Evolutionary conservation across 2,329 filamentous ascomycete species (phyloP).

Genomic region (Hymenoscyphus fructigenus): DNA sequence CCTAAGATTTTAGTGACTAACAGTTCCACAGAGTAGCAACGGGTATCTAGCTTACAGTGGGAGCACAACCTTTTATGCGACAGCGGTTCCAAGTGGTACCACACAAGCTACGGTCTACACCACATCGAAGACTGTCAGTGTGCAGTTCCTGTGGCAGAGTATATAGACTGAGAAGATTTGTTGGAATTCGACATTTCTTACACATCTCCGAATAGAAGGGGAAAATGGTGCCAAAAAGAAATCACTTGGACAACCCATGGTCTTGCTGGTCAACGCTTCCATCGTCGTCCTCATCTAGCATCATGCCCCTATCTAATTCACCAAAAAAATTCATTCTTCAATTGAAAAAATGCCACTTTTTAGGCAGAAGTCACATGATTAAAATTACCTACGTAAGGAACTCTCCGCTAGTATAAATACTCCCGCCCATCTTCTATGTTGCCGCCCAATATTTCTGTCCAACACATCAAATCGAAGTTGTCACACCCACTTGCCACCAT

Average conservation of each 20-base stretch:
- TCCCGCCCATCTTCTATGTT: not conserved
- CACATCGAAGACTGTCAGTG: conserved; percentile 27
- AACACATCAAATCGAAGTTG: not conserved
- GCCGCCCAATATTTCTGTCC: not conserved
- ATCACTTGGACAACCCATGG: not conserved
- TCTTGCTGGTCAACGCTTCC: conserved; percentile 33
- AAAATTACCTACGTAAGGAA: not conserved
- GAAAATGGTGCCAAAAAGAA: conserved; percentile 13
- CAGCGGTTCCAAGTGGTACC: conserved; percentile 34
- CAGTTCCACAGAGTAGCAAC: conserved; percentile 16
- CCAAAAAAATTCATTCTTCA: not conserved
- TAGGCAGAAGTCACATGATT: not conserved
- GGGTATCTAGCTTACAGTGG: conserved; percentile 33
- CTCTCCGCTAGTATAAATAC: not conserved
- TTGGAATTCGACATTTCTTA: not conserved
- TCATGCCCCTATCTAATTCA: not conserved
- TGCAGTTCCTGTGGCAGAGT: conserved; percentile 36
- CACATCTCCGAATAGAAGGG: not conserved
- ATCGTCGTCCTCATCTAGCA: not conserved
- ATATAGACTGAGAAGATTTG: conserved; percentile 12
- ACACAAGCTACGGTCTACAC: conserved; percentile 36
- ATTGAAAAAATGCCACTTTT: not conserved
- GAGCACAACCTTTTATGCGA: conserved; percentile 36
- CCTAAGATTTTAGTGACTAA: not conserved
- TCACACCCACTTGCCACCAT: not conserved